These are phyloP conservation scores for Backusella australiensis DNA, from an alignment of 192 early-diverging fungal genomes.

Conservation along the genomic window DNA sequence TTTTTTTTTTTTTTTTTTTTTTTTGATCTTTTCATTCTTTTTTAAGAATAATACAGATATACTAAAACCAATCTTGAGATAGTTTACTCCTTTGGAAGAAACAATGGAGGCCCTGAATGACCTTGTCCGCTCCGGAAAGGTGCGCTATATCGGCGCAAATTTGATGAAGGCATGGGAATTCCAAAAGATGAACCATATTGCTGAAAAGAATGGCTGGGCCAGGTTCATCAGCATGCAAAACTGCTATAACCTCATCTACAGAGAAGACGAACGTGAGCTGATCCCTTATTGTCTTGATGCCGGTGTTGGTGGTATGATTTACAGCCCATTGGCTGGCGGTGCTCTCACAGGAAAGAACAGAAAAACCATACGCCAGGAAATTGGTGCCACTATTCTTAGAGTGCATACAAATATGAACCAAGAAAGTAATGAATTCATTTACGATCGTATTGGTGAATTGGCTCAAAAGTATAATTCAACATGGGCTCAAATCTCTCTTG, in stretches of 20 bases:
- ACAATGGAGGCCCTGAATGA: constrained; percentile 71
- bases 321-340: constrained; percentile 33
- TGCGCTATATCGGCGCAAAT: constrained; percentile 40
- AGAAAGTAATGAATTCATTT: constrained; percentile 13
- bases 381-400: neutral
- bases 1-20: too few relatives aligned
- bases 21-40: too few relatives aligned
- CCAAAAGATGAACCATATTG: constrained; percentile 31
- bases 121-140: constrained; percentile 59
- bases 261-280: constrained; percentile 44
- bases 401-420: neutral
- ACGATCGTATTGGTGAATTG: constrained; percentile 26
- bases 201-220: constrained; percentile 40
- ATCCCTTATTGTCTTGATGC: constrained; percentile 34
- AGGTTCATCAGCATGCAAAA: constrained; percentile 27
- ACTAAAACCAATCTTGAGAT: neutral
- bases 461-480: constrained; percentile 16
- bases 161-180: constrained; percentile 44
- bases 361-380: neutral
- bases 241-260: constrained; percentile 38
- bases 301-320: constrained; percentile 26
- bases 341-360: constrained; percentile 22
- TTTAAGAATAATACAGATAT: too few relatives aligned
- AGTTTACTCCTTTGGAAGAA: constrained; percentile 62
- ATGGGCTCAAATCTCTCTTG: constrained; percentile 20